phyloP scores from a whole-genome alignment of 1,139 yeast genomes.

The Pichia sp. region DNA sequence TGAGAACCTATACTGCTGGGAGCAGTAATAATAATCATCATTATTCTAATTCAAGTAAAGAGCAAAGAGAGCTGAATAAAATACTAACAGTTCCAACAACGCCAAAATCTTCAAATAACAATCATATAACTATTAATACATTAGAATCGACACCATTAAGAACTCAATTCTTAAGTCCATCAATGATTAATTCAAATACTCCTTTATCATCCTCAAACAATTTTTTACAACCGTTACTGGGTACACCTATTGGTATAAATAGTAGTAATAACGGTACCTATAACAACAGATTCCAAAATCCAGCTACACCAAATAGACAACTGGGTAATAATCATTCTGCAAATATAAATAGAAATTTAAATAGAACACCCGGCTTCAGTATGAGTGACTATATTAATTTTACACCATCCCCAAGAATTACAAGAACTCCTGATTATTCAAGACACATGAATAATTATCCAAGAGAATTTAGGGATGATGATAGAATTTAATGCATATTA shows the following conservation, averaged over 20 bases:
- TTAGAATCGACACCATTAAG: conserved; percentile 25
- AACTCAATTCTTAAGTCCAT: conserved; percentile 11
- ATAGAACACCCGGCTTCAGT: conserved; percentile 68
- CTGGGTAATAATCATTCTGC: conserved; percentile 1
- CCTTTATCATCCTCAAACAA: conserved; percentile 3
- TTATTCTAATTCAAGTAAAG: conserved; percentile 5
- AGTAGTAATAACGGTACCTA: neutral
- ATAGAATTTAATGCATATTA: conserved; percentile 6
- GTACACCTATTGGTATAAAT: conserved; percentile 17
- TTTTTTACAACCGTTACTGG: conserved; percentile 15
- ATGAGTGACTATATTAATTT: conserved; percentile 78
- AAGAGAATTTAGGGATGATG: conserved; percentile 20
- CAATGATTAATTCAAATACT: neutral
- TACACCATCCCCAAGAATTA: conserved; percentile 58
- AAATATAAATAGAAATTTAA: conserved; percentile 1
- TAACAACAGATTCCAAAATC: conserved; percentile 18
- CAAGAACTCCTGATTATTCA: conserved; percentile 24
- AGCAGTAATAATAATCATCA: neutral
- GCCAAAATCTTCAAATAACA: conserved; percentile 23
- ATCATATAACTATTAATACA: conserved; percentile 9
- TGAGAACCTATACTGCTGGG: conserved; percentile 43
- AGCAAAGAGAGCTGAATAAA: conserved; percentile 9
- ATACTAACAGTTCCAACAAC: conserved; percentile 25
- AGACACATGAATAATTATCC: conserved; percentile 16
- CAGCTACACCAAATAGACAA: conserved; percentile 23